Evolutionary conservation across 257 asterid genomes (phyloP).

Genomic region (Salvia splendens): DNA sequence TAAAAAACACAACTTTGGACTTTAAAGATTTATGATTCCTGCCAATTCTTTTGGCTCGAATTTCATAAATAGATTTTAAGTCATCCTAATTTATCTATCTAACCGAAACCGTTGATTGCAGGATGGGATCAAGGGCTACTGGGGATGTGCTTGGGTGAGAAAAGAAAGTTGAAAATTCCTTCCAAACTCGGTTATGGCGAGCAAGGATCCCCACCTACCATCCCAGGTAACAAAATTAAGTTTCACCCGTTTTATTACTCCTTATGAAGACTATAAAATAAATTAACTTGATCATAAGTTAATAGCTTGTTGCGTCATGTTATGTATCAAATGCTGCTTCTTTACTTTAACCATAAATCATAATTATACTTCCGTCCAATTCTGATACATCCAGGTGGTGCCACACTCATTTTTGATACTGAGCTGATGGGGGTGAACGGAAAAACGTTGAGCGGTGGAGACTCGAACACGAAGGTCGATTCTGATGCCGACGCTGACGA

Average conservation of each 20-base stretch:
- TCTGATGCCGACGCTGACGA: conserved; percentile 38
- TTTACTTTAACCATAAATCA: background rate
- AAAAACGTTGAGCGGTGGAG: conserved; percentile 47
- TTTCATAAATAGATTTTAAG: background rate
- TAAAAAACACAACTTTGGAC: background rate
- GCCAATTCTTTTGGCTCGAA: background rate
- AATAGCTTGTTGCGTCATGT: background rate
- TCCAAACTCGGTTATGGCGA: conserved; percentile 97
- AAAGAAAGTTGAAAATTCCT: conserved; percentile 89
- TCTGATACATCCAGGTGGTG: conserved; percentile 66
- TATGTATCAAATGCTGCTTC: background rate
- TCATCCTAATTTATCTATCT: background rate
- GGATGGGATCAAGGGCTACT: conserved; percentile 99
- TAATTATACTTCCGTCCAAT: background rate
- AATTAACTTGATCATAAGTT: background rate
- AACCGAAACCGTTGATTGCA: conserved; percentile 39
- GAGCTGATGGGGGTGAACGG: conserved; percentile 93
- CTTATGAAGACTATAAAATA: background rate
- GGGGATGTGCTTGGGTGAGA: conserved; percentile 97
- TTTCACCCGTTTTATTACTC: background rate
- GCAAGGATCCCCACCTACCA: conserved; percentile 91
- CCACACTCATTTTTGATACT: conserved; percentile 87
- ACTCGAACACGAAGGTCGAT: conserved; percentile 27
- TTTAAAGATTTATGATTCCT: background rate
- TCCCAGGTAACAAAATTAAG: conserved; percentile 68